These are phyloP conservation scores for Colletotrichum tanaceti DNA, from an alignment of 2,329 filamentous ascomycete genomes.

Conservation along the genomic window DNA sequence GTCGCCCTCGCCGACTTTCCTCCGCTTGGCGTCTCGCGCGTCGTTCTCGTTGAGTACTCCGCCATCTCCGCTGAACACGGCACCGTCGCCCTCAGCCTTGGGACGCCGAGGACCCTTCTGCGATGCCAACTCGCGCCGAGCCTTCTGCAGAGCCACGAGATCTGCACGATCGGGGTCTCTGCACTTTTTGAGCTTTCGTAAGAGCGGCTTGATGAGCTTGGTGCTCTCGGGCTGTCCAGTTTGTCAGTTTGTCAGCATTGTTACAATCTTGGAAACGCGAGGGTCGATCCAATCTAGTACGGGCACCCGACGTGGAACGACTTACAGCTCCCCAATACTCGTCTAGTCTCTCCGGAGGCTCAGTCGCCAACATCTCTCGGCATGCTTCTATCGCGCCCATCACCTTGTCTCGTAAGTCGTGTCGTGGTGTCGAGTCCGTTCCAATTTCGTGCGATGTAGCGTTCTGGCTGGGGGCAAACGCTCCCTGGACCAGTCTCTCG, in stretches of 20 bases:
- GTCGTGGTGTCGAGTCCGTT: constrained; percentile 42
- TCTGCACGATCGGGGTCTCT: constrained; percentile 80
- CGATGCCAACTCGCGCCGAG: constrained; percentile 66
- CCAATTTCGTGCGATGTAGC: constrained; percentile 23
- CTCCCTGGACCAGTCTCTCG: constrained; percentile 59
- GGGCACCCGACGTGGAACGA: constrained; percentile 20
- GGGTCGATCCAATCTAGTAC: not conserved
- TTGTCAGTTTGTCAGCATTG: constrained; percentile 48
- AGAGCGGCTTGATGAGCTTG: constrained; percentile 67
- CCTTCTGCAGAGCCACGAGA: constrained; percentile 74
- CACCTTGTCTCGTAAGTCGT: constrained; percentile 59
- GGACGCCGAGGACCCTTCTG: constrained; percentile 57
- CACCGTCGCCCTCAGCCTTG: constrained; percentile 52
- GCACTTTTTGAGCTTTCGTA: constrained; percentile 78
- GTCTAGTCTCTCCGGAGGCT: constrained; percentile 66
- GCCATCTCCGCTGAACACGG: constrained; percentile 58
- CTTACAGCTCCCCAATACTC: constrained; percentile 65
- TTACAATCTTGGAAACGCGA: not conserved
- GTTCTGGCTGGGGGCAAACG: constrained; percentile 43
- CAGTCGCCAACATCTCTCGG: constrained; percentile 64
- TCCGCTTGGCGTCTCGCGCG: constrained; percentile 57
- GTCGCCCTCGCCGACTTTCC: constrained; percentile 56
- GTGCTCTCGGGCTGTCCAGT: constrained; percentile 56
- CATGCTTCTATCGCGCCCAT: constrained; percentile 62
- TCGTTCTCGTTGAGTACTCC: constrained; percentile 39